Conservation (phyloP, 2,329 filamentous ascomycete genomes). For the Aspergillus vadensis region DNA sequence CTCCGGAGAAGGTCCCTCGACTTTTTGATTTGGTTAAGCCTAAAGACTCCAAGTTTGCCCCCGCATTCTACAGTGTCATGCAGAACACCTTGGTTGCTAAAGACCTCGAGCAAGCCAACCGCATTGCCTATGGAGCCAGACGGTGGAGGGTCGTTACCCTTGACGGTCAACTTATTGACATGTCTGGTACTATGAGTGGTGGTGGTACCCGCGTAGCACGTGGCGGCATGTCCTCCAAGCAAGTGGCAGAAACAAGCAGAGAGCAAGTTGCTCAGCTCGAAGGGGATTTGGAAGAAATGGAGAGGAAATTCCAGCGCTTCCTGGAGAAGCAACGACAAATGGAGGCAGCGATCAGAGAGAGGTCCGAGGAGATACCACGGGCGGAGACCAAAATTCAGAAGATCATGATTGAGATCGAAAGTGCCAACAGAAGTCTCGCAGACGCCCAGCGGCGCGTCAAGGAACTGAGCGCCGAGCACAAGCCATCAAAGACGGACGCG, state of each 20-base stretch:
- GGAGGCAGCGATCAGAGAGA: constrained; percentile 69
- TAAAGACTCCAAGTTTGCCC: constrained; percentile 81
- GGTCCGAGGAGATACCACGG: constrained; percentile 77
- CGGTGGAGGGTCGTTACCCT: constrained; percentile 96
- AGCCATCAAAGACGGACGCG: constrained; percentile 79
- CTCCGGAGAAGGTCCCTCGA: constrained; percentile 87
- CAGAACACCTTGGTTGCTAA: constrained; percentile 93
- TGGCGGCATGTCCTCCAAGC: constrained; percentile 95
- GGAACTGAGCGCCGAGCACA: constrained; percentile 78
- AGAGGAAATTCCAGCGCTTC: constrained; percentile 79
- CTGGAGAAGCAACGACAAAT: constrained; percentile 81
- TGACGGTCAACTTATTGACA: constrained; percentile 93
- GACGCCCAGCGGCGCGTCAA: constrained; percentile 84
- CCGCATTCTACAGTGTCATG: constrained; percentile 93
- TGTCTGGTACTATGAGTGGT: constrained; percentile 98
- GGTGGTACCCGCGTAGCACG: constrained; percentile 88
- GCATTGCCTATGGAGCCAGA: constrained; percentile 91
- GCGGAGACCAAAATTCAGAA: constrained; percentile 92
- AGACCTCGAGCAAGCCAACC: constrained; percentile 92
- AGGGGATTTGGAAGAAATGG: constrained; percentile 78
- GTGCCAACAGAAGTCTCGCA: constrained; percentile 76
- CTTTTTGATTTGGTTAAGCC: constrained; percentile 90
- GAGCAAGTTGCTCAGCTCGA: constrained; percentile 89
- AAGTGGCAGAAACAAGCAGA: constrained; percentile 80
- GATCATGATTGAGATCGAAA: constrained; percentile 83